Base-by-base conservation (phyloP, 371 early-diverging fungal genomes). In the Rhizomucor miehei region DNA sequence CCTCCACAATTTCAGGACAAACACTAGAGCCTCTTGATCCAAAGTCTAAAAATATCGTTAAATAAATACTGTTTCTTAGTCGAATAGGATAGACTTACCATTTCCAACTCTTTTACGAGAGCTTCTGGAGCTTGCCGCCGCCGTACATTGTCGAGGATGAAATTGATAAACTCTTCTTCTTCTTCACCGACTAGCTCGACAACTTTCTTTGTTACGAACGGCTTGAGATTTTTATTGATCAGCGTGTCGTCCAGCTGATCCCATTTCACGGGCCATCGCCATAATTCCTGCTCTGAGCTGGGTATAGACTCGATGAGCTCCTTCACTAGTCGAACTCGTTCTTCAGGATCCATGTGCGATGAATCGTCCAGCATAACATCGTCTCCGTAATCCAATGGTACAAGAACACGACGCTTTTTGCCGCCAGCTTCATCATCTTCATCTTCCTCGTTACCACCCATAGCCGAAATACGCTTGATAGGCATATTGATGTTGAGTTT, bases 1-100 rank as follows among this genome's bases (percentile, higher is more conserved):
- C 54, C 92, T 77, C 92, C 92, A 93, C 17, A 91, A 66, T 61
- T 85, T 90, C 81, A 86, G 82, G 10, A 91, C 92, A 73, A 93
- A 86, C 25, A 85, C 78, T 36, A 82, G 77, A 2, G 92, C 89
- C 57, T 90, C 94, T 34, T 89, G 88, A 62, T 89, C 94, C 56
- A 93, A 64, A 12, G 88, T 88, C 89, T 89, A 71, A 13, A 39
- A 13, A 3, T 44, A 17, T 34, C 43, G 44, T 25, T 3, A 40
- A 16, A n/a, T 17, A 14, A n/a, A 19, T 8, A 51, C 14, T 8
- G 4, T n/a, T 12, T 41, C 21, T 38, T 14, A 36, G 48, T 16
- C 8, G 23, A 9, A 52, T 35, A 13, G n/a, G 1, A 29, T 9
- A 16, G 46, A 48, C 75, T 73, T 75, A 91, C 89, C 69, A 69